These are phyloP conservation scores for Intubia oerlemansii DNA, from an alignment of 2,329 filamentous ascomycete species.

Conservation along the genomic window DNA sequence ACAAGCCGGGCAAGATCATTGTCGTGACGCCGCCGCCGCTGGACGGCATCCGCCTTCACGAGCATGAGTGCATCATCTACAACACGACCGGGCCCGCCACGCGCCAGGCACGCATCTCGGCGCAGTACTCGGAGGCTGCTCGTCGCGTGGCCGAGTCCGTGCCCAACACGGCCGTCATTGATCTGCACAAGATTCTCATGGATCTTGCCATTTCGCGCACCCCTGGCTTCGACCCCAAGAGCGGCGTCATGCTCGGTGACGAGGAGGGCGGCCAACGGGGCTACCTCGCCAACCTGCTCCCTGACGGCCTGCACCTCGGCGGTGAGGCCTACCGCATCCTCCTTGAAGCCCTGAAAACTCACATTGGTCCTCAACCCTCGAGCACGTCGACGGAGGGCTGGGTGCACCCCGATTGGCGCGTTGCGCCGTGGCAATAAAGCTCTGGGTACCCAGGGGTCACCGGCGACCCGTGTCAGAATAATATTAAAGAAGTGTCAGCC, in stretches of 20 bases:
- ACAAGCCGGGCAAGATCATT: slow-evolving; percentile 53
- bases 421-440: too few relatives aligned
- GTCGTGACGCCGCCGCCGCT: slow-evolving; percentile 68
- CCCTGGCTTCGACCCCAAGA: slow-evolving; percentile 29
- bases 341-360: slow-evolving; percentile 23
- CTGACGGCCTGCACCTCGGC: slow-evolving; percentile 36
- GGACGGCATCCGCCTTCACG: slow-evolving; percentile 47
- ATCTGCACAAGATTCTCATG: slow-evolving; percentile 68
- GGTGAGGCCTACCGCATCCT: slow-evolving; percentile 31
- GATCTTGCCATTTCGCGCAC: slow-evolving; percentile 37
- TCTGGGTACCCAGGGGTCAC: too few relatives aligned
- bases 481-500: too few relatives aligned
- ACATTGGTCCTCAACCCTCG: slow-evolving; percentile 23
- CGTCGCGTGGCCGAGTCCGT: slow-evolving; percentile 46
- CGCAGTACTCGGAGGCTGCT: slow-evolving; percentile 37
- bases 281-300: slow-evolving; percentile 27
- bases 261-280: slow-evolving; percentile 17
- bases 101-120: slow-evolving; percentile 25
- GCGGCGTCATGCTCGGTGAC: slow-evolving; percentile 25
- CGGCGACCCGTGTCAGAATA: too few relatives aligned
- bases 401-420: slow-evolving; percentile 26
- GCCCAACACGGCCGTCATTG: slow-evolving; percentile 46
- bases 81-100: slow-evolving; percentile 20
- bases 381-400: slow-evolving; percentile 15
- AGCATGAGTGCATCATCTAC: slow-evolving; percentile 20